Percentiles rank a stretch among this genome's conserved stretches.
Evolutionary conservation across 345 rosid species (phyloP).

Genomic region (Rhizophora apiculata): DNA sequence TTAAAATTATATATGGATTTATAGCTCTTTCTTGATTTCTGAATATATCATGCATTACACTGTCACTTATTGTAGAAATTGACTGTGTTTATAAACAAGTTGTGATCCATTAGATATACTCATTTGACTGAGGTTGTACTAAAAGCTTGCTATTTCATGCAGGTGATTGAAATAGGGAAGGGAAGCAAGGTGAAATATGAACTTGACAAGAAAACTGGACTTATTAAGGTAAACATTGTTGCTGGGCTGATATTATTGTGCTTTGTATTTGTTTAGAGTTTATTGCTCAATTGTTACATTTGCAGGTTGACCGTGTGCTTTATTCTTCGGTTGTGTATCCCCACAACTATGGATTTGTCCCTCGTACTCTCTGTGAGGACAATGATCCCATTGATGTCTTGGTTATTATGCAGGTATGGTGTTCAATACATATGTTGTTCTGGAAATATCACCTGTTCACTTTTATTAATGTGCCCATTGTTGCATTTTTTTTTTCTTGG

Average conservation of each 20-base stretch:
- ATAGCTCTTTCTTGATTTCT: no score
- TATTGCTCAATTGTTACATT: background rate
- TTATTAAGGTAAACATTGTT: constrained; percentile 23
- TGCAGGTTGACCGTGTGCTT: constrained; percentile 36
- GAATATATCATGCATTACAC: no score
- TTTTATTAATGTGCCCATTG: background rate
- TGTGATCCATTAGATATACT: background rate
- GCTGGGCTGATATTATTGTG: background rate
- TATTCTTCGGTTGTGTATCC: constrained; percentile 39
- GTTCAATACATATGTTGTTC: background rate
- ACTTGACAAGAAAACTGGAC: constrained; percentile 34
- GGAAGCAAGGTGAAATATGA: constrained; percentile 39
- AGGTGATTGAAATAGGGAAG: constrained; percentile 33
- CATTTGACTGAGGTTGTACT: background rate
- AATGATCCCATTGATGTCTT: constrained; percentile 31
- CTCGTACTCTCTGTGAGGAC: constrained; percentile 36
- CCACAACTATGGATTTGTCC: constrained; percentile 36
- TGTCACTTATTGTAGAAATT: no score
- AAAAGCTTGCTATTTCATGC: constrained; percentile 5
- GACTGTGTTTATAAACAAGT: background rate
- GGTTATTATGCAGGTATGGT: constrained; percentile 30
- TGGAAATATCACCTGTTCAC: background rate
- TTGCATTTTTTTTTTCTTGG: background rate
- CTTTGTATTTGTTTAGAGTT: background rate
- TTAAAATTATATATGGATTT: no score